Conservation (phyloP, 2,329 filamentous ascomycete genomes). For the Penicillium brasilianum region DNA sequence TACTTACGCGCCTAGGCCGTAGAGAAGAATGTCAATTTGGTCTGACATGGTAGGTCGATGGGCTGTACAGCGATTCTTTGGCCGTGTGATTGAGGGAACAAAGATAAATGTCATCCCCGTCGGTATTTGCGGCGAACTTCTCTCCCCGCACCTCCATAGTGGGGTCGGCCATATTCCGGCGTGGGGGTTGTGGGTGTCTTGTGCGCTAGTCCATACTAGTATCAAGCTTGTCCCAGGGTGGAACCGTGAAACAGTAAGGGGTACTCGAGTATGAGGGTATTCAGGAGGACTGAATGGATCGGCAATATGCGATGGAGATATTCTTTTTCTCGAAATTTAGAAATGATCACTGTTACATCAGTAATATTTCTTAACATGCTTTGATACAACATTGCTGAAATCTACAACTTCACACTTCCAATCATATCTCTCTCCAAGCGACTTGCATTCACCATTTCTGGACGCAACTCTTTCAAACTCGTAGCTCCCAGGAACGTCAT, state of each 20-base stretch:
- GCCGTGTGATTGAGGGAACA: neutral
- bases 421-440: conserved; percentile 40
- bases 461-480: conserved; percentile 33
- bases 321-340: no score
- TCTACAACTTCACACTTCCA: conserved; percentile 36
- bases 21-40: conserved; percentile 53
- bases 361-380: neutral
- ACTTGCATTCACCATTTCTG: conserved; percentile 39
- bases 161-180: neutral
- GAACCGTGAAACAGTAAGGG: neutral
- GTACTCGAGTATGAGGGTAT: no score
- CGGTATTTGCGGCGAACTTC: neutral
- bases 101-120: neutral
- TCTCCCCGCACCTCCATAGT: conserved; percentile 2
- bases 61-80: neutral
- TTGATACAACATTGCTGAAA: conserved; percentile 15
- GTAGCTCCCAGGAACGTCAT: conserved; percentile 42
- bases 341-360: neutral
- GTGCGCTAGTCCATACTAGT: neutral
- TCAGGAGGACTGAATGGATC: no score
- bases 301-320: no score
- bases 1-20: conserved; percentile 60
- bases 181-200: conserved; percentile 16
- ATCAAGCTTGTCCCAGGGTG: neutral
- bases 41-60: conserved; percentile 32